Base-by-base conservation (phyloP, 805 yeast genomes). In the Tetrapisispora fleetii region DNA sequence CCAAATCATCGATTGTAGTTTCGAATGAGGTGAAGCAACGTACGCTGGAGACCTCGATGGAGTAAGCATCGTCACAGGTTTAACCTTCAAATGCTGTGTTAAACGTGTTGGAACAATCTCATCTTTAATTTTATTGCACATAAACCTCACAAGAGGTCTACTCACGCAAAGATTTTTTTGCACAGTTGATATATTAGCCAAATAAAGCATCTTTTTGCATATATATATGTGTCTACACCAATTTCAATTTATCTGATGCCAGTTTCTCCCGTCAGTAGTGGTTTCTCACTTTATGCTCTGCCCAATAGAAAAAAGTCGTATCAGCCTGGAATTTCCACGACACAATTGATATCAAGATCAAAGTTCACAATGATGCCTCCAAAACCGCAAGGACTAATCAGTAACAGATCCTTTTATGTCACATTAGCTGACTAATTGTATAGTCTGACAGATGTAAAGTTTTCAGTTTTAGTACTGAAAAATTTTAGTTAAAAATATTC, bases 1-100 rank as follows among this genome's bases (percentile, higher is more conserved):
- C 96, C 96, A 88, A 13, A 77, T 66, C 40, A 89, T 60, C 27
- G 77, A 73, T 54, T 78, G 80, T 43, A 83, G 71, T 56, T 81
- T 81, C 9, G 85, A 79, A 53, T 77, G 76, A 8, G 83, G 74
- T 13, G 78, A 68, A 2, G 73, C 67, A 37, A 75, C 73, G 58
- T 73, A 81, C 40, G 77, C 78, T 2, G 88, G 85, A 2, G 58
- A 55, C 10, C 64, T 58, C 16, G 66, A 56, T 1, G 59, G 49
- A 40, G 69, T 59, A 19, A 70, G 54, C 11, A 52, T 48, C 14
- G 55, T 50, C 3, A 63, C 67, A 1, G 70, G 58, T 38, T 65
- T 64, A 27, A 69, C 48, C 18, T 41, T 41, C 28, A 41, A 41
- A 32, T 41, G 44, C 16, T 41, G 33, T 7, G 45, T 33, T 28